Percentiles rank a stretch among this genome's conserved stretches.
phyloP scores from a whole-genome alignment of 1,284 basidiomycete species.

The Cutaneotrichosporon spelunceum region DNA sequence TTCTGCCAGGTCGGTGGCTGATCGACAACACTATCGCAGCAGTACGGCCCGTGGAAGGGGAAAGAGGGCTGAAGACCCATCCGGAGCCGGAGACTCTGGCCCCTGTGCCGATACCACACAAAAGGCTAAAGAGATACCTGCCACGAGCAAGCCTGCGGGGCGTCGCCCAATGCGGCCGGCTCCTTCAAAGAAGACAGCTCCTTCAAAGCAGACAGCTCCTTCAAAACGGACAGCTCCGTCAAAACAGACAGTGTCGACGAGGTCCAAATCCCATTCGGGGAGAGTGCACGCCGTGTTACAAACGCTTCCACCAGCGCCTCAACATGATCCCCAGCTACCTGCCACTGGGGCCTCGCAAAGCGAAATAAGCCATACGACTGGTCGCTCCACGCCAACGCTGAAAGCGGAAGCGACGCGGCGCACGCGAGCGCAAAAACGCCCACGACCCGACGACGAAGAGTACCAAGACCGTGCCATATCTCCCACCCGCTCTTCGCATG shows the following conservation, averaged over 20 bases:
- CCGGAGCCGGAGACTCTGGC: neutral
- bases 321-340: slow-evolving; percentile 1
- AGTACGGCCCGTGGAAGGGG: neutral
- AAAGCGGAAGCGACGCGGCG: neutral
- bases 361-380: neutral
- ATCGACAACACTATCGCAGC: neutral
- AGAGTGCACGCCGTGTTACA: neutral
- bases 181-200: neutral
- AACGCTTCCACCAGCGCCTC: neutral
- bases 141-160: neutral
- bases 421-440: neutral
- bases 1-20: neutral
- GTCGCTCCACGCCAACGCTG: neutral
- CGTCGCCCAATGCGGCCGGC: neutral
- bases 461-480: neutral
- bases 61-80: neutral
- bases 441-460: neutral
- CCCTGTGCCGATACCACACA: neutral
- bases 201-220: neutral
- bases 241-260: neutral
- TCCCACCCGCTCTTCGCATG: neutral
- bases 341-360: neutral
- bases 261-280: neutral
- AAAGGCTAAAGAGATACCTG: neutral
- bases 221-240: neutral